Base-by-base conservation (phyloP, 106 monocot species). In the Phalaenopsis equestris region DNA sequence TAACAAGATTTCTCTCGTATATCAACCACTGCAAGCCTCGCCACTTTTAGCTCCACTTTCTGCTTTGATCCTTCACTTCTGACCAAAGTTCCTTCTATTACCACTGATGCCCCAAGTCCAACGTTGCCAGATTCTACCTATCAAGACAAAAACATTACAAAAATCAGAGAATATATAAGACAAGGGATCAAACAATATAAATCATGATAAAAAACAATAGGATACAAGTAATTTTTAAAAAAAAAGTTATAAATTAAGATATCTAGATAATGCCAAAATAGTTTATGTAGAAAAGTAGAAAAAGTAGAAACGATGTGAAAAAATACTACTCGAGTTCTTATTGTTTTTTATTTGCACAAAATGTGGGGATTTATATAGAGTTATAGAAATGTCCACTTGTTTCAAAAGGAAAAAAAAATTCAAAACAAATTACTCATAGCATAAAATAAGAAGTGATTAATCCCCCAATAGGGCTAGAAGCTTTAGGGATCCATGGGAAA, bases 51-150 rank as follows among this genome's bases (percentile, higher is more conserved):
- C 82, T 98, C 97, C 64, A 98, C 89, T 84, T 98, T 98, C 75
- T 98, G 97, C 83, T 98, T 98, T 30, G 90, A 64, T 55, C 97
- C 97, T 86, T 92, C 94, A 78, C 97, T 98, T 79, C 83, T 82
- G 15, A 92, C 97, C 45, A 98, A 76, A 83, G 86, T 77, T 61
- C 97, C 94, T 58, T 94, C 92, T 39, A 94, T 76, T 38, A 88
- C 41, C 19, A 98, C 81, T 67, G 97, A 98, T 46, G 94, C 83
- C 16, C 97, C 97, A 11, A 86, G 89, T 77, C 88, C 84, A 21
- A 98, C 74, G 81, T 19, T 72, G 42, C 93, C 93, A 78, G 84
- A 84, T 81, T 98, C 94, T 78, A 98, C 90, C 97, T 98, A 73
- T 55, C 80, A 86, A 72, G 3, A 75, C 67, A 78, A 2, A 56